phyloP scores from a whole-genome alignment of 2,329 filamentous ascomycete species.

The Ascochyta clinopodiicola region DNA sequence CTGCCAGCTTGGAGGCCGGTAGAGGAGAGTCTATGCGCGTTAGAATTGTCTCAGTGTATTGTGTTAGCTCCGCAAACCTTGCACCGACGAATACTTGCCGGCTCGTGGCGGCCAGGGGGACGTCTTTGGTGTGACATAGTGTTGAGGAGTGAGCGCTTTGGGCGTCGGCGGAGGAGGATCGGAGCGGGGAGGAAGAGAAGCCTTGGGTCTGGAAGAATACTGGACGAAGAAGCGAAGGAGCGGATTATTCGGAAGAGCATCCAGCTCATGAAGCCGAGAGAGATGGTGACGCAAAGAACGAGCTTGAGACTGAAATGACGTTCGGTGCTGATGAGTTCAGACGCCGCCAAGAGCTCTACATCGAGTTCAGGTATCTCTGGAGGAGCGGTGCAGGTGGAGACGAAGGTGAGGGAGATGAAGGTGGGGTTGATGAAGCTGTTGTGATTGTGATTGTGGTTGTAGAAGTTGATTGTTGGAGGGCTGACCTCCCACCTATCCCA shows the following conservation, averaged over 20 bases:
- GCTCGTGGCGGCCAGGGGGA: no score
- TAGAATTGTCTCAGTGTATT: no score
- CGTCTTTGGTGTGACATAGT: no score
- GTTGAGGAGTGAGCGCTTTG: no score
- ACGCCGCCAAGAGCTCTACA: neutral
- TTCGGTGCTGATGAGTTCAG: neutral
- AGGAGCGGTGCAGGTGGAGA: neutral
- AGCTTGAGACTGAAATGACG: neutral
- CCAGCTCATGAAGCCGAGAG: neutral
- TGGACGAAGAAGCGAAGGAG: no score
- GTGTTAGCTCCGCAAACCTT: no score
- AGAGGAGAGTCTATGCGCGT: no score
- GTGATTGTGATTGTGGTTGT: neutral
- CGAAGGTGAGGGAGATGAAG: neutral
- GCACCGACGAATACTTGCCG: no score
- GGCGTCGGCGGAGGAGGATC: no score
- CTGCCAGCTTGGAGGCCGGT: no score
- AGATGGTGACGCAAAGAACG: neutral
- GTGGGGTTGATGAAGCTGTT: neutral
- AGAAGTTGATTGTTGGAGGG: neutral
- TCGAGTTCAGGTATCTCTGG: neutral
- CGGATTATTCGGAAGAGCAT: neutral
- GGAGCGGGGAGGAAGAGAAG: no score
- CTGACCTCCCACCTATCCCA: slow-evolving; percentile 8
- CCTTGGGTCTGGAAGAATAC: no score